Conservation (phyloP, 441 rosid genomes). For the Cnidoscolus chayamansa region DNA sequence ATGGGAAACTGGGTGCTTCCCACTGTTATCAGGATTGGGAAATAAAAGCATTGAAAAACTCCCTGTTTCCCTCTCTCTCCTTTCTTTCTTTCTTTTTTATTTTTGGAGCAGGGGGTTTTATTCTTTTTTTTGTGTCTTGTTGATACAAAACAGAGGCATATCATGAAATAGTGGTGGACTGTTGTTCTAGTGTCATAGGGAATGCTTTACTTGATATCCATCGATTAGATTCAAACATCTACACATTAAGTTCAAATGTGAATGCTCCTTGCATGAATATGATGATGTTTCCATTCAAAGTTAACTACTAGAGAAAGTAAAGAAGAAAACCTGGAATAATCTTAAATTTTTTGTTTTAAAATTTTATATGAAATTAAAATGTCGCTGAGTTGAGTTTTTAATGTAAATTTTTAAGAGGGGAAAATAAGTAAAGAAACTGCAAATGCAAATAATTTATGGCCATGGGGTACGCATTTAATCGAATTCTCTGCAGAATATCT, state of each 20-base stretch:
- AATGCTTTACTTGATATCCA: background rate
- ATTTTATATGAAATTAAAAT: background rate
- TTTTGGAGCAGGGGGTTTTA: slow-evolving; percentile 55
- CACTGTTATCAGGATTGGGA: background rate
- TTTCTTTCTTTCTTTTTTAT: slow-evolving; percentile 14
- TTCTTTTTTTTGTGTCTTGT: background rate
- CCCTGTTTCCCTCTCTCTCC: background rate
- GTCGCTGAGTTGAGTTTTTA: background rate
- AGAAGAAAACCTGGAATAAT: background rate
- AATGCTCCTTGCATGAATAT: background rate
- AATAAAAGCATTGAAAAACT: background rate
- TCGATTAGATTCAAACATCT: background rate
- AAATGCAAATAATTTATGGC: slow-evolving; percentile 5
- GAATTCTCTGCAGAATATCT: background rate
- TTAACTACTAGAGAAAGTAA: background rate
- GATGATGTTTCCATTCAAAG: background rate
- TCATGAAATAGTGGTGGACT: background rate
- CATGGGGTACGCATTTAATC: background rate
- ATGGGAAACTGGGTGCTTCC: background rate
- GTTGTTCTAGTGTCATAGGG: background rate
- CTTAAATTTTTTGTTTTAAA: background rate
- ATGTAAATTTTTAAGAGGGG: background rate
- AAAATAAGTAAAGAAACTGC: background rate
- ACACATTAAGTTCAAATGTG: background rate
- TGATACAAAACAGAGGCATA: background rate